Evolutionary conservation across 495 filamentous ascomycete species (phyloP), one percentile per base, ranked within the genome.

Genomic region (Xylona heveae): DNA sequence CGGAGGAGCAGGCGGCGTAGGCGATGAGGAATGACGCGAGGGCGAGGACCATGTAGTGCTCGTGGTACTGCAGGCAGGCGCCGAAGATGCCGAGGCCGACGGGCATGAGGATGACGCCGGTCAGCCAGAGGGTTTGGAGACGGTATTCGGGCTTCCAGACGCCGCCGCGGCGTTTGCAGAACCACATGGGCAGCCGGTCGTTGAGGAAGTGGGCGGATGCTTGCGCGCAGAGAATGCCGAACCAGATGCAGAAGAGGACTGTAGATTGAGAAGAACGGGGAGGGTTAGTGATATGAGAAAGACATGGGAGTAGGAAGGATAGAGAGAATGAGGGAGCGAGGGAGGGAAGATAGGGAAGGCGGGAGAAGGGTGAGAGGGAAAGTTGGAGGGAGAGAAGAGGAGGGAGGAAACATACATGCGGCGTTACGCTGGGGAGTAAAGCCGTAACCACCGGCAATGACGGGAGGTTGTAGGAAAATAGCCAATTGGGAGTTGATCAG

Each of bases 111-210:
- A 64, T 38, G 10, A 59, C 38, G 28, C 50, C 50, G 1, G 59
- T 51, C 1, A 59, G 20, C 53, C 53, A 58, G 2, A 64, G 50
- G n/a, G 51, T 46, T 34, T 62, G 51, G 3, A 64, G 48, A 5
- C 61, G 49, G 40, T 61, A 67, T 30, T 65, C 62, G 7, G 61
- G 60, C 31, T 57, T 58, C 62, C 62, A 65, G 19, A 38, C 45
- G 6, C 59, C 57, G 15, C 49, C 45, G 31, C 51, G 47, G 5
- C 48, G 49, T 0, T 38, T 32, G 5, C 46, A 49, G 13, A 58
- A 35, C 27, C 44, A 50, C 5, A 65, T 45, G 0, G 62, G 58
- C 15, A 65, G 32, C 0, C 52, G 48, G 34, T 65, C 62, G 36
- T 55, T 58, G 24, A 61, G 28, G 24, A 51, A 47, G 30, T 56